These are phyloP conservation scores for Lojkania enalia DNA, from an alignment of 2,329 filamentous ascomycete genomes.

Conservation along the genomic window DNA sequence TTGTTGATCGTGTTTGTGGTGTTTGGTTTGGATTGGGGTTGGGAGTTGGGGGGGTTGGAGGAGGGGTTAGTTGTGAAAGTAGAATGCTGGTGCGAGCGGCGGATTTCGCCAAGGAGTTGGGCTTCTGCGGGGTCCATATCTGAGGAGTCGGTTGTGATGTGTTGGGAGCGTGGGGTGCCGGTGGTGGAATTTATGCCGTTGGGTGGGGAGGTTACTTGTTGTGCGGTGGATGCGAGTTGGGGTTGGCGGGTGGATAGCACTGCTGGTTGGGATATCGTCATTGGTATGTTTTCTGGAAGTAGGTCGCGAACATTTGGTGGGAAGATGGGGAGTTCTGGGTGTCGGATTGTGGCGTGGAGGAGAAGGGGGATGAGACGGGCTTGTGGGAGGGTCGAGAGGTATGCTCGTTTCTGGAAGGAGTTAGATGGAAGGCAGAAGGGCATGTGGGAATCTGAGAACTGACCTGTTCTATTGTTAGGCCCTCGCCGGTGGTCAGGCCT, in stretches of 20 bases:
- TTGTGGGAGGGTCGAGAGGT: conserved; percentile 64
- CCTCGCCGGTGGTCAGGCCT: conserved; percentile 44
- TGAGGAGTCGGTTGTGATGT: conserved; percentile 23
- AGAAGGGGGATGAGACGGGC: conserved; percentile 66
- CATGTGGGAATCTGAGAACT: conserved; percentile 13
- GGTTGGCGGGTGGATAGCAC: conserved; percentile 10
- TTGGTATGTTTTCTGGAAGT: conserved; percentile 22
- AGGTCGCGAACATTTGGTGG: conserved; percentile 40
- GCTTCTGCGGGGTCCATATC: conserved; percentile 37
- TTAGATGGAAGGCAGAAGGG: conserved; percentile 10
- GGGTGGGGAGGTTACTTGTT: conserved; percentile 9
- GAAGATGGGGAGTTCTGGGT: conserved; percentile 70
- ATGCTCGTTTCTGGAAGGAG: conserved; percentile 59
- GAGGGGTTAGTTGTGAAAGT: not conserved
- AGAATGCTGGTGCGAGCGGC: conserved; percentile 4
- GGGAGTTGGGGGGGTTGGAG: not conserved
- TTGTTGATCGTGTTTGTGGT: conserved; percentile 22
- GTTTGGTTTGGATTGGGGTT: conserved; percentile 10
- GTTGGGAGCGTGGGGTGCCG: conserved; percentile 27
- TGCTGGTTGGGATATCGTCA: conserved; percentile 13
- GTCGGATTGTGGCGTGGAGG: conserved; percentile 61
- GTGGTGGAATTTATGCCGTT: conserved; percentile 21
- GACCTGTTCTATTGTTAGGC: conserved; percentile 49
- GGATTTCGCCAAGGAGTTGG: conserved; percentile 38
- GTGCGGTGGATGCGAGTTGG: conserved; percentile 3